These are phyloP conservation scores for Cyclotella choctawhatcheeana DNA, from an alignment of 108 stramenopile genomes.

Conservation along the genomic window DNA sequence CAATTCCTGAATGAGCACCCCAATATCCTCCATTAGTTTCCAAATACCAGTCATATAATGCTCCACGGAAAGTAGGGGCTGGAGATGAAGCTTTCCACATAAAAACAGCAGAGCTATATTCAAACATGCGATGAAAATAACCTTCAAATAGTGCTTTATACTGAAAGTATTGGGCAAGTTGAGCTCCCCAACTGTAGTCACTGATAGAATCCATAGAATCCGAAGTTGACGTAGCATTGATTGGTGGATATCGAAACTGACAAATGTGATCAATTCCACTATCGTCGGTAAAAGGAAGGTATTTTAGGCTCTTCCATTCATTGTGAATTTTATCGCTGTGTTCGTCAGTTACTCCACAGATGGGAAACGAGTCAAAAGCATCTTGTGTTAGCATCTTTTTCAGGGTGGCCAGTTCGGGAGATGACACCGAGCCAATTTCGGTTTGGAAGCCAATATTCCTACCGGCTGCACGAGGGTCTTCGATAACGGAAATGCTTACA, in stretches of 20 bases:
- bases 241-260: conserved; percentile 35
- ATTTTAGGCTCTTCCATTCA: conserved; percentile 52
- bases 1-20: conserved; percentile 47
- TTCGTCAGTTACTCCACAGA: conserved; percentile 20
- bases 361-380: conserved; percentile 29
- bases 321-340: conserved; percentile 21
- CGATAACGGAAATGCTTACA: conserved; percentile 7
- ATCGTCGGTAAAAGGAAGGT: conserved; percentile 34
- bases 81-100: conserved; percentile 55
- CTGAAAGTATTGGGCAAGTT: conserved; percentile 52
- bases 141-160: conserved; percentile 48
- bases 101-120: conserved; percentile 46
- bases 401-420: conserved; percentile 37
- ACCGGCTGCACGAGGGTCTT: conserved; percentile 20
- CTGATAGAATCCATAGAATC: conserved; percentile 38
- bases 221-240: conserved; percentile 16
- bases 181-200: conserved; percentile 46
- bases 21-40: conserved; percentile 54
- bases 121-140: conserved; percentile 36
- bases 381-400: conserved; percentile 27
- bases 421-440: conserved; percentile 57
- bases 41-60: conserved; percentile 57
- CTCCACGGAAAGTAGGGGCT: conserved; percentile 59
- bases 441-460: conserved; percentile 62
- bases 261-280: conserved; percentile 43